These are phyloP conservation scores for Flaveria robusta DNA, from an alignment of 129 eudicot genomes.

Conservation along the genomic window DNA sequence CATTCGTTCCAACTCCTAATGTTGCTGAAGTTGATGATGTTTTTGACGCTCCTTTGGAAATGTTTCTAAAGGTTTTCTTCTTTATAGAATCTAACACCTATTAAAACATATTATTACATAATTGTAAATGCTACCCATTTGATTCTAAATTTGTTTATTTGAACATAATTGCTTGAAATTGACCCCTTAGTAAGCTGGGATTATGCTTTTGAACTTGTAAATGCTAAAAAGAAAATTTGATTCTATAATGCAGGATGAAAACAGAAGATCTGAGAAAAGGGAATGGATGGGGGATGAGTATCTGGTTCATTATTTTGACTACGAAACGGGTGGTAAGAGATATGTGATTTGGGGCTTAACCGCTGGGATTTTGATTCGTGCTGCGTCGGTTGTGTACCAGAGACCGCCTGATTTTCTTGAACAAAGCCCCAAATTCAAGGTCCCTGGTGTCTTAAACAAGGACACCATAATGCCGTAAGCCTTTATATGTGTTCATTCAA, in stretches of 20 bases:
- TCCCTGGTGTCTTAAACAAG: conserved; percentile 48
- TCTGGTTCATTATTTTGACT: conserved; percentile 72
- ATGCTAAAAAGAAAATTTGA: too few relatives aligned
- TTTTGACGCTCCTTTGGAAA: conserved; percentile 81
- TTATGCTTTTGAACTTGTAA: too few relatives aligned
- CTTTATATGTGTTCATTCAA: too few relatives aligned
- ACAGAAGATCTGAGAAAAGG: conserved; percentile 71
- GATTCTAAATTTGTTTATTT: too few relatives aligned
- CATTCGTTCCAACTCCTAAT: conserved; percentile 71
- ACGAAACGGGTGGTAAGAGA: conserved; percentile 49
- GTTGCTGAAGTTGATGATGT: conserved; percentile 75
- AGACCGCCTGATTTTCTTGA: conserved; percentile 71
- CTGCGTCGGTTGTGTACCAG: conserved; percentile 78
- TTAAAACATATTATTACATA: too few relatives aligned
- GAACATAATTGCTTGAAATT: too few relatives aligned
- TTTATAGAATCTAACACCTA: too few relatives aligned
- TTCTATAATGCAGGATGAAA: conserved; percentile 56
- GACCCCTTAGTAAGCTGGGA: too few relatives aligned
- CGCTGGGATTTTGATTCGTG: conserved; percentile 82
- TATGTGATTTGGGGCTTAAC: conserved; percentile 85
- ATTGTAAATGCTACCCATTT: too few relatives aligned
- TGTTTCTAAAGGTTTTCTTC: too few relatives aligned
- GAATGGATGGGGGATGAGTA: conserved; percentile 84
- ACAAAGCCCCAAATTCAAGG: conserved; percentile 67
- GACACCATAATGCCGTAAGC: conserved; percentile 27